Base-by-base conservation (phyloP, 1,284 basidiomycete species). In the Heimioporus punctisporus region DNA sequence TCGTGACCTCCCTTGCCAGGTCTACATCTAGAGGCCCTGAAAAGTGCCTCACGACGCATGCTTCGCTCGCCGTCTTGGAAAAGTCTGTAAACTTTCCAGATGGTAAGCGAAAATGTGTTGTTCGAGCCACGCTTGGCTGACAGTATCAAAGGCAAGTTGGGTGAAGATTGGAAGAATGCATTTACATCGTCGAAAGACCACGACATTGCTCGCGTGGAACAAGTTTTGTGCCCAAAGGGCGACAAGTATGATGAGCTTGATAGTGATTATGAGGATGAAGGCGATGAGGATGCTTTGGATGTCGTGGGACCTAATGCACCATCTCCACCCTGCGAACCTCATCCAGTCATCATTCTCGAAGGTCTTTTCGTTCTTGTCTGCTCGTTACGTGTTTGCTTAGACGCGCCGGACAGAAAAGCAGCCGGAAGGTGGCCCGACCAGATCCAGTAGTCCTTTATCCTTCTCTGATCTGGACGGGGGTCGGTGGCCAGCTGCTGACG, bases 261-360 rank as follows among this genome's bases (percentile, higher is more conserved):
- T 39, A 68, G 67, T 10, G 63, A 65, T 48, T 62, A 47, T 10
- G 66, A 65, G 19, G 67, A 65, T 39, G 66, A 65, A 10, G 63
- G 69, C 48, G 59, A 47, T 10, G 66, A 65, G 19, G 34, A 37
- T 6, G 34, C n/a, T 37, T 43, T 30, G 34, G 14, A 14, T 19
- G 15, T 12, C 2, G 21, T 40, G 28, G 43, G 6, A 34, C 34
- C 34, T 12, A 19, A 34, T 19, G 34, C 14, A 34, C 7, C 34
- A 12, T 12, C 6, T 12, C 11, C 34, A 19, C 19, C 34, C 14
- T 23, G 24, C 10, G 40, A 25, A 30, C 8, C 6, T 39, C 25
- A 42, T 30, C 3, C 10, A 15, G 27, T 19, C 26, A 6, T 14
- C 17, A 27, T 8, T 17, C 34, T 6, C 23, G 34, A 49, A 51